Base-by-base conservation (phyloP, 2,329 filamentous ascomycete genomes). In the Claviceps purpurea region DNA sequence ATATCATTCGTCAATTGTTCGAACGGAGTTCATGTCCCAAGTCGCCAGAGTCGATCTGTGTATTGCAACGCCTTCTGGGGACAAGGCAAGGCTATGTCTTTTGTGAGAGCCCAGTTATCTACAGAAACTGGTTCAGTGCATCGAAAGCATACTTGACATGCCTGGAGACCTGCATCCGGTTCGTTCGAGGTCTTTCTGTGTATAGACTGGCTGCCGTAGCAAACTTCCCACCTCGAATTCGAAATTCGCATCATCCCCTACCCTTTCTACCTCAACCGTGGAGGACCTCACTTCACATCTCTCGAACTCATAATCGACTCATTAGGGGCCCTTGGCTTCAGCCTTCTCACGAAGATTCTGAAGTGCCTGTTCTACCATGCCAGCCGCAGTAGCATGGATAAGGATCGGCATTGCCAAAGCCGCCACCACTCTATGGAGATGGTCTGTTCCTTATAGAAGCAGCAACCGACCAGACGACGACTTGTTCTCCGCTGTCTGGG, bases 401-500 rank as follows among this genome's bases (percentile, higher is more conserved):
- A 49, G 11, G 37, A 22, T 37, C 16, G 39, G 48, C 48, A 34
- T 49, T 14, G 48, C 20, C 13, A 45, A 50, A n/a, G 50, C 10
- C 37, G 38, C 8, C 37, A 20, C 26, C n/a, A n/a, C 41, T 13
- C 20, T 58, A 22, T 57, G 57, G 57, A 39, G 52, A n/a, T 58
- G 57, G 56, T 57, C 57, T 6, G 56, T 58, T 18, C 54, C 54
- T 5, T 53, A 56, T 46, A 56, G 53, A 22, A 57, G 52, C 38
- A 53, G 57, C 24, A 56, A 58, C 42, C 53, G 56, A 13, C 53
- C 54, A 13, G 40, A 50, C 13, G 57, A 58, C 40, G 34, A 42
- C 6, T 38, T 55, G 13, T 58, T 57, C 37, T 50, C 54, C 11
- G 37, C 48, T 13, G 50, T 57, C 7, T 58, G 57, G 57, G 47